Evolutionary conservation across 495 filamentous ascomycete genomes (phyloP).

Genomic region (Neurospora sp.): DNA sequence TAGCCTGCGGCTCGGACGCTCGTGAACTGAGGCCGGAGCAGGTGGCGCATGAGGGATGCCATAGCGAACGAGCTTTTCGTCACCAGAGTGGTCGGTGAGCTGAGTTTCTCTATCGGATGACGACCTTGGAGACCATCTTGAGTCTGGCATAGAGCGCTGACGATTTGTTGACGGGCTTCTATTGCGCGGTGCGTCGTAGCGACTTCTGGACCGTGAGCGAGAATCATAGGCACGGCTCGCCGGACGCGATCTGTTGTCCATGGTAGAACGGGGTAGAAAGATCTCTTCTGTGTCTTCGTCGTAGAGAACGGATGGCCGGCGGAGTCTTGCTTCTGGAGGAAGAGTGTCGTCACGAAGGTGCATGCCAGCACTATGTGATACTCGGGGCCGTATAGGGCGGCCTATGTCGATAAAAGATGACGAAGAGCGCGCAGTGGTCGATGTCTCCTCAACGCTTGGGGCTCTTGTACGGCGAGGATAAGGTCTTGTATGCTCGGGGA

Average conservation of each 20-base stretch:
- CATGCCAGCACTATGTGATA: neutral
- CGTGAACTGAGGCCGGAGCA: conserved; percentile 10
- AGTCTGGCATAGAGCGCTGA: conserved; percentile 32
- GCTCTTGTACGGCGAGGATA: neutral
- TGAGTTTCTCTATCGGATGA: conserved; percentile 32
- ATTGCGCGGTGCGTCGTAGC: neutral
- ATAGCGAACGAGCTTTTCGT: conserved; percentile 16
- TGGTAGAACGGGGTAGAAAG: neutral
- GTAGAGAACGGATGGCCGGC: neutral
- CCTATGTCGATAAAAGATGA: neutral
- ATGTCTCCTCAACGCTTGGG: neutral
- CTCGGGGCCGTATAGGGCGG: neutral
- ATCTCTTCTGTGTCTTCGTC: neutral
- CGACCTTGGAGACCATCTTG: conserved; percentile 26
- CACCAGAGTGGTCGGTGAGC: conserved; percentile 25
- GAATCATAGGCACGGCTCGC: neutral
- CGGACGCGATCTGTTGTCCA: neutral
- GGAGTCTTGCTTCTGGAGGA: neutral
- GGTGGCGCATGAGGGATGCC: conserved; percentile 10
- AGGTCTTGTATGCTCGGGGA: neutral
- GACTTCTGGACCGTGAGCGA: neutral
- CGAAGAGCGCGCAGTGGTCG: neutral
- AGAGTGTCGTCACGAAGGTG: neutral
- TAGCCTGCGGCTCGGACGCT: conserved; percentile 13
- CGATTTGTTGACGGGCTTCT: conserved; percentile 19